These are phyloP conservation scores for Vitis hybrid DNA, from an alignment of 177 flowering plant species.

Conservation along the genomic window DNA sequence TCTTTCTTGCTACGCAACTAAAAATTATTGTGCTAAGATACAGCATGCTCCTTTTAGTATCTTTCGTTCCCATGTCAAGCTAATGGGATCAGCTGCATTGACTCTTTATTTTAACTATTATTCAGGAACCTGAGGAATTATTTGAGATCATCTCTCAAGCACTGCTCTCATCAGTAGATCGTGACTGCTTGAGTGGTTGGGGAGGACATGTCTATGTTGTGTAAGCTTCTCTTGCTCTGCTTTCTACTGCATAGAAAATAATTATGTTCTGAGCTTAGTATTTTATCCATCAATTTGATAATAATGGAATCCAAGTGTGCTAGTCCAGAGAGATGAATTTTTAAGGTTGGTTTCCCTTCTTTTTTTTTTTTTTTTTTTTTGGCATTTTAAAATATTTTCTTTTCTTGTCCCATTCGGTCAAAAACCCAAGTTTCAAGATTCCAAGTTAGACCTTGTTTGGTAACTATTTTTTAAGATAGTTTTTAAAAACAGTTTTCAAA, in stretches of 20 bases:
- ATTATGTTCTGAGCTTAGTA: too few species aligned
- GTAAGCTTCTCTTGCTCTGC: conserved; percentile 44
- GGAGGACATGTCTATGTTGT: conserved; percentile 93
- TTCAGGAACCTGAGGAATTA: conserved; percentile 85
- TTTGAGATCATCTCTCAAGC: conserved; percentile 95
- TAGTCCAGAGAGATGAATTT: too few species aligned
- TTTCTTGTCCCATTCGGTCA: too few species aligned
- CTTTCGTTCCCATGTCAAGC: not conserved
- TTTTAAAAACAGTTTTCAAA: too few species aligned
- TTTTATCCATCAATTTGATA: too few species aligned
- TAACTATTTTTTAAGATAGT: too few species aligned
- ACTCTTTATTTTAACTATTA: conserved; percentile 3
- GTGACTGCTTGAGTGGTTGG: conserved; percentile 97
- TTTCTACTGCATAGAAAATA: not conserved
- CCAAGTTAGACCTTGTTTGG: too few species aligned
- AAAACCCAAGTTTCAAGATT: too few species aligned
- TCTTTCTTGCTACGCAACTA: not conserved
- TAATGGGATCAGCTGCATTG: not conserved
- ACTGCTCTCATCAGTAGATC: conserved; percentile 78
- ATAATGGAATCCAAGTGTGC: too few species aligned
- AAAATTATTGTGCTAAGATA: not conserved
- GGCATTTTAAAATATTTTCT: too few species aligned
- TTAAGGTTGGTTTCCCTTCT: too few species aligned
- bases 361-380: too few species aligned
- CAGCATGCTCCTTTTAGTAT: not conserved